Base-by-base conservation (phyloP, 164 flowering plant species). In the Tetracentron sinense region DNA sequence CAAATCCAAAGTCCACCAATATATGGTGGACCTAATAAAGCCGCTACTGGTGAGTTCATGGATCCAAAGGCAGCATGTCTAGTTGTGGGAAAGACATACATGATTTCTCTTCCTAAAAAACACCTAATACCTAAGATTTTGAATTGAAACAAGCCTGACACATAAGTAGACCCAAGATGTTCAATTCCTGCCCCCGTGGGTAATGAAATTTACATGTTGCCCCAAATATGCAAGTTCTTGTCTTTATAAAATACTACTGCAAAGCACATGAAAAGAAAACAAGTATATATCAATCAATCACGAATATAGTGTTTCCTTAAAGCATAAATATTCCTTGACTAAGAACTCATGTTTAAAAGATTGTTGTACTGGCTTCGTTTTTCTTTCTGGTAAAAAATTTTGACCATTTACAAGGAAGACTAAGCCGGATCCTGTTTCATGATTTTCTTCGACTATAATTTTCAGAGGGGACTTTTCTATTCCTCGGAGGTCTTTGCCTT, bases 221-320 rank as follows among this genome's bases (percentile, higher is more conserved):
- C 31, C 89, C 92, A 75, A 73, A 87, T 68, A 79, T 87, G 74
- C 92, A 87, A 2, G 86, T 83, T 50, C 92, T 88, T 31, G 92
- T 87, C 81, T 85, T 84, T 51, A 87, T 72, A 69, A 69, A 87
- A 64, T 77, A 87, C n/a, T n/a, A n/a, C 92, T 87, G 80, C 79
- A 81, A 58, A 42, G 29, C 26, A 69, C 33, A 61, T n/a, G 55
- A 7, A 51, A 62, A 56, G 10, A 56, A 65, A 17, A 25, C 26
- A 52, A 12, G 14, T 8, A 16, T 49, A 20, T 17, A 49, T 35
- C 5, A n/a, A n/a, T n/a, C n/a, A n/a, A n/a, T n/a, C n/a, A n/a
- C n/a, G n/a, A n/a, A n/a, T n/a, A n/a, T n/a, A n/a, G n/a, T n/a
- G n/a, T n/a, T n/a, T n/a, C n/a, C n/a, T n/a, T n/a, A n/a, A n/a